Evolutionary conservation across 176 grass and related monocot genomes (phyloP), one percentile per base, ranked within the genome.

Genomic region (Cenchrus purpureus): DNA sequence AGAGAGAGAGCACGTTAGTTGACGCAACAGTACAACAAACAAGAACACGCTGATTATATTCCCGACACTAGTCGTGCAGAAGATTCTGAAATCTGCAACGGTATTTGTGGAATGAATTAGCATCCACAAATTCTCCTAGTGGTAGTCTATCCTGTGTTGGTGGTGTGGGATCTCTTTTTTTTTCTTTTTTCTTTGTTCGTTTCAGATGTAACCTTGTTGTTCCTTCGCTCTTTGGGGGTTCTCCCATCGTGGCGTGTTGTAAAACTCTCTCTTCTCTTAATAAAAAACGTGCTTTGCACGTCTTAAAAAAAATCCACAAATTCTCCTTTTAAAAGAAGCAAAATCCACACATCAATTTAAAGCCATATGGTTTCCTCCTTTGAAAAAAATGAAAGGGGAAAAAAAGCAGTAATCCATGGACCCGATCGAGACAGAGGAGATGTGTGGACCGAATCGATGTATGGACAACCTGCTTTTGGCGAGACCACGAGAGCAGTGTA

Each of bases 401-500:
- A 40, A 57, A 42, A 66, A 66, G 14, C 12, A 10, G 16, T 29
- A 8, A 34, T 25, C 4, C 46, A 65, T 31, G 31, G 45, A 84
- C 60, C 37, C 2, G 37, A 76, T 29, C 59, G 10, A 34, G 52
- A 76, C 32, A 45, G 22, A 43, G 44, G 49, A 55, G n/a, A 57
- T 59, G 54, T 59, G 22, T 77, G 54, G 54, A 44, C 73, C 15
- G 17, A 58, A 76, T 43, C 32, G 53, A 55, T 51, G 46, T 25
- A 25, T 25, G 25, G 71, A 84, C 59, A 74, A 75, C 8, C 32
- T 16, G 25, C 71, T 84, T 75, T 50, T 31, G 28, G 46, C 11
- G 22, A 51, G 70, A 73, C 13, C 46, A 20, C 14, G 65, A 29
- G 46, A 43, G 34, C 15, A 65, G 52, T 25, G 19, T 17, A 43